Evolutionary conservation across 352 stramenopile genomes (phyloP).

Genomic region (Globisporangium apiculatum): DNA sequence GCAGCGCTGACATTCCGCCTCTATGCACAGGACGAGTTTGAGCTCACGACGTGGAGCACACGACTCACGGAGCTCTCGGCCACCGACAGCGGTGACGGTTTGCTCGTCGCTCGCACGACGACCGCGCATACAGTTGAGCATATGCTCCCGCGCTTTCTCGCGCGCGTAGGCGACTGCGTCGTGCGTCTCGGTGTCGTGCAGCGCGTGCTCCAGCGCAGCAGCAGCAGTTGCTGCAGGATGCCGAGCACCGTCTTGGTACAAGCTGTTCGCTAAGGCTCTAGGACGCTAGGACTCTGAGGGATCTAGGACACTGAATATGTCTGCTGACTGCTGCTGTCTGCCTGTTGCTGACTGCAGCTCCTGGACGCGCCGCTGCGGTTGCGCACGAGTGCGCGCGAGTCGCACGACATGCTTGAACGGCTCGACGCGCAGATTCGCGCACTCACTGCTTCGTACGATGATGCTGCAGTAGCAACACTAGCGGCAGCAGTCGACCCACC

Average conservation of each 20-base stretch:
- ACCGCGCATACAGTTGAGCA: not conserved
- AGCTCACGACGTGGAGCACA: slow-evolving; percentile 32
- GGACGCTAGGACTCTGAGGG: not conserved
- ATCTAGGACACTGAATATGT: no score
- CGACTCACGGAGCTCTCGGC: slow-evolving; percentile 20
- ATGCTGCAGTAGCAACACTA: not conserved
- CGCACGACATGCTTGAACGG: slow-evolving; percentile 2
- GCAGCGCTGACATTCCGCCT: no score
- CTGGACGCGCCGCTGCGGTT: slow-evolving; percentile 5
- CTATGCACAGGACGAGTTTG: slow-evolving; percentile 33
- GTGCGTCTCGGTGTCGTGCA: slow-evolving; percentile 31
- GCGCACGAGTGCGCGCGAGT: not conserved
- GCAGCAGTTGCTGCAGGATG: not conserved
- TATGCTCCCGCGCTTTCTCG: slow-evolving; percentile 36
- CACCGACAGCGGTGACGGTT: slow-evolving; percentile 20
- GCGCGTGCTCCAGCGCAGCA: slow-evolving; percentile 23
- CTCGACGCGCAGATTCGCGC: not conserved
- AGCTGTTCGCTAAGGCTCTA: not conserved
- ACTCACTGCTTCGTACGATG: not conserved
- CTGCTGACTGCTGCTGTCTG: no score
- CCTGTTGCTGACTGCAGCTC: not conserved
- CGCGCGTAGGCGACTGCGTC: slow-evolving; percentile 14
- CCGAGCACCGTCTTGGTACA: slow-evolving; percentile 4
- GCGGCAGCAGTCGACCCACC: not conserved
- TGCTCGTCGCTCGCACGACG: slow-evolving; percentile 18